These are phyloP conservation scores for Sordaria brevicollis DNA, from an alignment of 495 filamentous ascomycete species.

Conservation along the genomic window DNA sequence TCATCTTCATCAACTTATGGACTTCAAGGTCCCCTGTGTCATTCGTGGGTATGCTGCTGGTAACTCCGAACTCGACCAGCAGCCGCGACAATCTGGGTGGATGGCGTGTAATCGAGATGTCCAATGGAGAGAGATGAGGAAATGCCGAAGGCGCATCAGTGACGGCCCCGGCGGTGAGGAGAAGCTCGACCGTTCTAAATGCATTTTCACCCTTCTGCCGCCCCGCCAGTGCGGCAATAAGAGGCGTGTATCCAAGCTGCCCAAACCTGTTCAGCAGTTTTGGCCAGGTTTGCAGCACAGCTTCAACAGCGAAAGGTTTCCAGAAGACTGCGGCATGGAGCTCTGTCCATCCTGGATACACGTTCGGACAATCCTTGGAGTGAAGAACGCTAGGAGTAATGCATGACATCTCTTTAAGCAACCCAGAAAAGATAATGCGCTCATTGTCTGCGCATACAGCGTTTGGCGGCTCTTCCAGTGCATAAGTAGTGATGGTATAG, in stretches of 20 bases:
- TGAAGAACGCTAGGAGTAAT: no score
- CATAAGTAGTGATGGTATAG: background rate
- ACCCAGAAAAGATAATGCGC: background rate
- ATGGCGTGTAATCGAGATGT: background rate
- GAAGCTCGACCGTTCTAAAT: background rate
- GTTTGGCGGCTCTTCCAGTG: background rate
- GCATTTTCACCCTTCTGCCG: fast-evolving
- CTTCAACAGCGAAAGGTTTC: background rate
- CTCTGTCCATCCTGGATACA: background rate
- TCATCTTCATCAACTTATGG: background rate
- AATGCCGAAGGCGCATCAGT: background rate
- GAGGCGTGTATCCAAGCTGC: background rate
- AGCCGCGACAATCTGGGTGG: background rate
- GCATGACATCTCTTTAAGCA: background rate
- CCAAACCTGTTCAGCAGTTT: background rate
- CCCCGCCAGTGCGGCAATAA: background rate
- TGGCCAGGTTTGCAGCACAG: background rate
- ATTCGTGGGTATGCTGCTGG: background rate
- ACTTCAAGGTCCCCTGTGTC: background rate
- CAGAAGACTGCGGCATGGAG: background rate
- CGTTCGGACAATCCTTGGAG: background rate
- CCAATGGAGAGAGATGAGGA: background rate
- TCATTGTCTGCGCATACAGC: background rate
- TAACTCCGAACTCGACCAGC: background rate
- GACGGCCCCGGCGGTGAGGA: background rate